These are phyloP conservation scores for Bolboschoenoplectus hybrid DNA, from an alignment of 202 grass and related monocot species.

Conservation along the genomic window DNA sequence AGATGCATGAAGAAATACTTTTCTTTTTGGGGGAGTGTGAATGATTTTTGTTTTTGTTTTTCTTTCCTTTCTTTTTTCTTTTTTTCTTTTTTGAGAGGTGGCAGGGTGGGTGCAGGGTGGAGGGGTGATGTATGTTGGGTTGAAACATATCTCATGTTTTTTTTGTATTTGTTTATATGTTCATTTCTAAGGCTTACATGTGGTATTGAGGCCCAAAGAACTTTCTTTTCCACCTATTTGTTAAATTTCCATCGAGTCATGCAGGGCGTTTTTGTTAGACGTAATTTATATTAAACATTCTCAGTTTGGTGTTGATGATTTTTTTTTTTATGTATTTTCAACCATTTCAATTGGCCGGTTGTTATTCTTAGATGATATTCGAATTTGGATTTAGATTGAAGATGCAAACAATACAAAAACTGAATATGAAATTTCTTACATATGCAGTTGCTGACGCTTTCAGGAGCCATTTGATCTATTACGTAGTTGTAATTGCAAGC, in stretches of 20 bases:
- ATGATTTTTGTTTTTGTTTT: conserved; percentile 27
- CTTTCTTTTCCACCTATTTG: conserved; percentile 5
- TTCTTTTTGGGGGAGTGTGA: conserved; percentile 4
- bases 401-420: background rate
- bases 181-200: conserved; percentile 42
- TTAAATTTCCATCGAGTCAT: background rate
- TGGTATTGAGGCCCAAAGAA: background rate
- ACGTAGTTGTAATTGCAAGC: background rate
- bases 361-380: background rate
- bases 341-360: background rate
- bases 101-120: background rate
- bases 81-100: background rate
- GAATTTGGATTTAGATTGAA: background rate
- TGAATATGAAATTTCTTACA: background rate
- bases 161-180: conserved; percentile 41
- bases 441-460: background rate
- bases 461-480: background rate
- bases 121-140: conserved; percentile 1
- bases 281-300: background rate
- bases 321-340: background rate
- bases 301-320: background rate
- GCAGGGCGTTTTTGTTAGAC: background rate
- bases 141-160: conserved; percentile 43
- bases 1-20: conserved; percentile 20
- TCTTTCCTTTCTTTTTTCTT: background rate